Conservation (phyloP, 306 rosid genomes). For the Dicorynia guianensis region DNA sequence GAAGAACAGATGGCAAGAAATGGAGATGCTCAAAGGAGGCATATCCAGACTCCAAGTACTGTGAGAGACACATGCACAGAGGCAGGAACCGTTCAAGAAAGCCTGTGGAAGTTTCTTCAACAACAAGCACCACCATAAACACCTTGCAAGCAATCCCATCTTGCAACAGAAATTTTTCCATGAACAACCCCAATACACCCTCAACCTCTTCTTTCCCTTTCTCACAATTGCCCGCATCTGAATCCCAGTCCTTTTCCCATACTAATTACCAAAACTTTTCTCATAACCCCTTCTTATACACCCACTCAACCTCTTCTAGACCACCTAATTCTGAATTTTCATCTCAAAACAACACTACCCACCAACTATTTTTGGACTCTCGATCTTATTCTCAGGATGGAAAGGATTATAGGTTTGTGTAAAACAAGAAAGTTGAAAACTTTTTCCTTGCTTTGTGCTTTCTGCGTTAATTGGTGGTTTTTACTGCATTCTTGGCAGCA, state of each 20-base stretch:
- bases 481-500: conserved; percentile 36
- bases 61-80: conserved; percentile 98
- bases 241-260: conserved; percentile 49
- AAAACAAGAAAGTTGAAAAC: not conserved
- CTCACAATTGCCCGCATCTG: conserved; percentile 58
- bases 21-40: conserved; percentile 99
- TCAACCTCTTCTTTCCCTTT: conserved; percentile 59
- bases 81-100: conserved; percentile 99
- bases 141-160: conserved; percentile 51
- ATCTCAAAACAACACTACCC: conserved; percentile 54
- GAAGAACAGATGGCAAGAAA: conserved; percentile 99
- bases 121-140: conserved; percentile 42
- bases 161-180: conserved; percentile 50
- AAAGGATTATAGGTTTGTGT: conserved; percentile 73
- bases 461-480: not conserved
- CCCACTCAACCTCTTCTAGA: conserved; percentile 64
- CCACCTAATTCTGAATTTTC: conserved; percentile 58
- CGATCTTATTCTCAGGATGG: conserved; percentile 63
- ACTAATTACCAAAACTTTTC: conserved; percentile 55
- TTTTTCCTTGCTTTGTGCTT: not conserved
- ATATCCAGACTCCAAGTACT: conserved; percentile 98
- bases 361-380: conserved; percentile 71
- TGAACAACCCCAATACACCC: conserved; percentile 45
- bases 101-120: conserved; percentile 97
- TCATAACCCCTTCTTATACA: conserved; percentile 59